phyloP scores from a whole-genome alignment of 2,329 filamentous ascomycete genomes.

The Rutstroemia sp. region DNA sequence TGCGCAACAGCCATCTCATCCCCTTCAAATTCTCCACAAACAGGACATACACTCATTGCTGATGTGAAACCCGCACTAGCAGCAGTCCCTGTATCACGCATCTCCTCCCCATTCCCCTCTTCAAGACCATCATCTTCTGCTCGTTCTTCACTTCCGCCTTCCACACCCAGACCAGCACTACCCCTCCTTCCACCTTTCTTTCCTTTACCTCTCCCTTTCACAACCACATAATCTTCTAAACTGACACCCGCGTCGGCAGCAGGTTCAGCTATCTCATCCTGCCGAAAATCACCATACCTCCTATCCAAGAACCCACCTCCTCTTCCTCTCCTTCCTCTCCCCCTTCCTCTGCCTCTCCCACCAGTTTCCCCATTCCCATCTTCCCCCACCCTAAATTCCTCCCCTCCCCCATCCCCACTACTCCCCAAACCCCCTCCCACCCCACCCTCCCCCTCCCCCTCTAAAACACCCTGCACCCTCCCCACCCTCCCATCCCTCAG shows the following conservation, averaged over 20 bases:
- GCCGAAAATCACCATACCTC: conserved; percentile 16
- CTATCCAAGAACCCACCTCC: neutral
- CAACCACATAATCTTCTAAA: conserved; percentile 3
- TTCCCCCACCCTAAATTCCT: neutral
- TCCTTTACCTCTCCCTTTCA: conserved; percentile 9
- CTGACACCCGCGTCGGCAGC: neutral
- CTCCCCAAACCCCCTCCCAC: conserved; percentile 19
- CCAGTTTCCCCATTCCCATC: neutral
- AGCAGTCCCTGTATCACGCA: too few relatives aligned
- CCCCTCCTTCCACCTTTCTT: conserved; percentile 10
- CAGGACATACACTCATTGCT: conserved; percentile 16
- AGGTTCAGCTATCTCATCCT: conserved; percentile 15
- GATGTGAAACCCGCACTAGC: neutral
- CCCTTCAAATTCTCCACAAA: conserved; percentile 27
- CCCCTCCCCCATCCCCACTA: neutral
- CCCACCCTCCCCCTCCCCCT: neutral
- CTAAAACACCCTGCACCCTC: conserved; percentile 24
- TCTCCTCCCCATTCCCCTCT: conserved; percentile 7
- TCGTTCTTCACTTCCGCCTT: neutral
- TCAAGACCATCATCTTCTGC: neutral
- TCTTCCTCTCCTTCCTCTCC: conserved; percentile 12
- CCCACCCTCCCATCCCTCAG: conserved; percentile 26
- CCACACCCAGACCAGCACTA: too few relatives aligned
- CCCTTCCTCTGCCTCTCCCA: neutral
- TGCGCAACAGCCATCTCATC: conserved; percentile 25